Percentiles rank a stretch among this genome's conserved stretches.
Evolutionary conservation across 2,329 filamentous ascomycete species (phyloP).

Genomic region (Echinosphaeria canescens): DNA sequence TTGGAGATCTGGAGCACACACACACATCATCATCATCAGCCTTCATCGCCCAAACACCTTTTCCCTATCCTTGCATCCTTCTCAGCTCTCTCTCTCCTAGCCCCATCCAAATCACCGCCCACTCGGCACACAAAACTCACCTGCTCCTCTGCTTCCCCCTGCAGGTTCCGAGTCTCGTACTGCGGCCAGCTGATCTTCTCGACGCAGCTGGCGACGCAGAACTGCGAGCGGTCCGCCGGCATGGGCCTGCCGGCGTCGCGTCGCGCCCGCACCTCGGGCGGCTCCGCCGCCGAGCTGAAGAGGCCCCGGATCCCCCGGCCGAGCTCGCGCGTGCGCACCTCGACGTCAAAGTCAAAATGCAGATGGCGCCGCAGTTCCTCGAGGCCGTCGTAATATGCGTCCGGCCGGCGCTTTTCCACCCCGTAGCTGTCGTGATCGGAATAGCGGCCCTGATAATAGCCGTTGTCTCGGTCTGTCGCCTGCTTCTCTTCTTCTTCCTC

Average conservation of each 20-base stretch:
- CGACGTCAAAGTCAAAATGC: conserved; percentile 7
- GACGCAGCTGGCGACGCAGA: conserved; percentile 6
- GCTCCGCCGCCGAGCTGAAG: conserved; percentile 5
- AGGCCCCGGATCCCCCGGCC: conserved; percentile 4
- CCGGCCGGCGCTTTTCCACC: not conserved
- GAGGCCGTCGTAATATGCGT: not conserved
- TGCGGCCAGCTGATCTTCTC: conserved; percentile 7
- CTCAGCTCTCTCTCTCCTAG: conserved; percentile 1
- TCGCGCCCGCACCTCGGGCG: conserved; percentile 6
- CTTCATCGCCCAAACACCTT: too few relatives aligned
- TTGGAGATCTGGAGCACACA: too few relatives aligned
- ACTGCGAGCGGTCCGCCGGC: conserved; percentile 4
- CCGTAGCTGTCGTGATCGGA: too few relatives aligned
- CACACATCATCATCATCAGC: too few relatives aligned
- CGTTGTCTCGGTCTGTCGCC: too few relatives aligned
- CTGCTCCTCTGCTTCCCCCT: conserved; percentile 6
- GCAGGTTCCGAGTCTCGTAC: conserved; percentile 7
- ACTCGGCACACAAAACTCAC: too few relatives aligned
- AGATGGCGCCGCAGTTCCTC: conserved; percentile 4
- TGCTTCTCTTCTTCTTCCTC: too few relatives aligned
- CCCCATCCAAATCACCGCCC: too few relatives aligned
- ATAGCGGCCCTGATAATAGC: too few relatives aligned
- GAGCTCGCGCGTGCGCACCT: conserved; percentile 6
- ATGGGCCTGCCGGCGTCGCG: conserved; percentile 6
- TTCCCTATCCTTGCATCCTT: conserved; percentile 1